Base-by-base conservation (phyloP, 441 rosid species). In the Oxalis stricta region DNA sequence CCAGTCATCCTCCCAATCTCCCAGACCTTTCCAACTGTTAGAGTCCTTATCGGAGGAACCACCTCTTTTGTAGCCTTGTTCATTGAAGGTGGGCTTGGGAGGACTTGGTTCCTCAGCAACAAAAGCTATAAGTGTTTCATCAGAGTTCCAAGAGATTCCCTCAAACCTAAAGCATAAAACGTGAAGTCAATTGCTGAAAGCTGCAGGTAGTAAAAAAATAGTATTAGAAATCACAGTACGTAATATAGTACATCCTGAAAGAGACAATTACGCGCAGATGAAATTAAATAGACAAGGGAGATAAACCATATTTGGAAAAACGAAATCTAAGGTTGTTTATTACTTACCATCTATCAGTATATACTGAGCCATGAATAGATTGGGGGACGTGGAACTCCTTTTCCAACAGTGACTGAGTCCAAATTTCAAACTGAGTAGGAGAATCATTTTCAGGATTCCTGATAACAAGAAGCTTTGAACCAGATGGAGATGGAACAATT, bases 1-100 rank as follows among this genome's bases (percentile, higher is more conserved):
- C 98, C 96, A 89, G 16, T 71, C 86, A 66, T 85, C 98, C 69
- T 83, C 89, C 88, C 86, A 91, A 64, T 91, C 89, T 22, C 98
- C 98, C 68, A 71, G 87, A 53, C 87, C 95, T 64, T 76, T 83
- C 98, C 98, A 91, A 80, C 68, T 75, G 47, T 63, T 66, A 48
- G 61, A 52, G 40, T 86, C 93, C 48, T 73, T 83, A 21, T 78
- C 91, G 18, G 54, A 49, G 28, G 79, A 64, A 23, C 59, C 61
- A 10, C 59, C 63, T 69, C 67, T 77, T 58, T 59, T 71, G 60
- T 72, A 82, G 47, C 95, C 91, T 5, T 42, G 32, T 59, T 58
- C 48, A 48, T 63, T 60, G 63, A 83, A 86, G 5, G 66, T 67
- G 41, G 95, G 96, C 66, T 75, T 81, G 35, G 64, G 37, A 18